These are phyloP conservation scores for Clitopilus passeckerianus DNA, from an alignment of 768 basidiomycete species.

Conservation along the genomic window DNA sequence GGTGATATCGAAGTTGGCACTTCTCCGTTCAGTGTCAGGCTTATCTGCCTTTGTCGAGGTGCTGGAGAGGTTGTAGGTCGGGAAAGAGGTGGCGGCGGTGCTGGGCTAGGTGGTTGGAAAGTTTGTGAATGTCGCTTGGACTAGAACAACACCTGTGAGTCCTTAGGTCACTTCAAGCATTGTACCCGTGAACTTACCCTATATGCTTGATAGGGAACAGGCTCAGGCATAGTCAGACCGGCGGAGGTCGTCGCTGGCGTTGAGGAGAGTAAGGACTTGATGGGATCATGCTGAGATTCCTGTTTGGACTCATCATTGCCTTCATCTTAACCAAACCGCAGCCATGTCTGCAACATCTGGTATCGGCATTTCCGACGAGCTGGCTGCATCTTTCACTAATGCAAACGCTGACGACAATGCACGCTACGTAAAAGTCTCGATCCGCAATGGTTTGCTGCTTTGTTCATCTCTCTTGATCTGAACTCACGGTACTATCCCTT, in stretches of 20 bases:
- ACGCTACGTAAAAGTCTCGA: conserved; percentile 76
- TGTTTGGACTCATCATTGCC: background rate
- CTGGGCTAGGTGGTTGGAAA: conserved; percentile 7
- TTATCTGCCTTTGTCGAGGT: background rate
- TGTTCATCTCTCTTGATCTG: conserved; percentile 3
- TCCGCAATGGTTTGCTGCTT: conserved; percentile 50
- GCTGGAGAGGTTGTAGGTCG: background rate
- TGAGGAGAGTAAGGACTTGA: background rate
- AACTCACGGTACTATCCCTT: conserved; percentile 11
- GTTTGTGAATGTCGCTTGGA: conserved; percentile 42
- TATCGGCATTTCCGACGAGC: conserved; percentile 57
- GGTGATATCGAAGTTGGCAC: background rate
- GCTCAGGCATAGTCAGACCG: conserved; percentile 19
- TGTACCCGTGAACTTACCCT: conserved; percentile 25
- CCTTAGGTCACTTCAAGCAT: too few species aligned
- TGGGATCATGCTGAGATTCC: background rate
- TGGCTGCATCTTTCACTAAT: conserved; percentile 51
- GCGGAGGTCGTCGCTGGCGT: conserved; percentile 8
- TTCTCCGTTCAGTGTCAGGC: background rate
- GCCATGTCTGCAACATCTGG: conserved; percentile 74
- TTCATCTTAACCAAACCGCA: conserved; percentile 4
- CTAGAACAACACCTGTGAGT: conserved; percentile 14
- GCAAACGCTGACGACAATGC: conserved; percentile 44
- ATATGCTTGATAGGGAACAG: conserved; percentile 49
- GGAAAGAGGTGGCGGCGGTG: conserved; percentile 22